A percentile compares a stretch with the other conserved stretches of the same genome.
These are phyloP conservation scores for Acanthamoeba healyi DNA, from an alignment of 208 protist genomes.

Conservation along the genomic window DNA sequence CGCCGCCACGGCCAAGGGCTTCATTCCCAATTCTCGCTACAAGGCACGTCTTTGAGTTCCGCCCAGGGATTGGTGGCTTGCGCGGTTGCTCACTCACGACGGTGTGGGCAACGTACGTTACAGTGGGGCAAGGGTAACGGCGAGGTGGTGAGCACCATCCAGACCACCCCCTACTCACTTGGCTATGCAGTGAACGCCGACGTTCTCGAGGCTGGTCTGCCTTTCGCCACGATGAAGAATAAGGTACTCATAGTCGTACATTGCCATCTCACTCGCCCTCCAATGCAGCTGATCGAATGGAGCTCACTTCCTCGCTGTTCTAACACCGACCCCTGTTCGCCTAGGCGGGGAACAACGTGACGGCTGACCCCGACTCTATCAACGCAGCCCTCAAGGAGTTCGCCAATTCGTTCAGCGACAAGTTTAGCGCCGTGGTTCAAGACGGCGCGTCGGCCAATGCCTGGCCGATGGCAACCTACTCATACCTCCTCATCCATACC, in stretches of 20 bases:
- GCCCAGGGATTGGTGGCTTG: too few relatives aligned
- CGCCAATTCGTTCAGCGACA: neutral
- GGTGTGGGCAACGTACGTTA: neutral
- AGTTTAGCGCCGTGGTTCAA: neutral
- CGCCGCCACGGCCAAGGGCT: neutral
- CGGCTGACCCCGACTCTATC: neutral
- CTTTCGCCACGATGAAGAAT: conserved; percentile 5
- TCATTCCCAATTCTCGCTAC: neutral
- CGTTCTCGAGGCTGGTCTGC: neutral
- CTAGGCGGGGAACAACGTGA: conserved; percentile 9
- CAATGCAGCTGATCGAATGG: neutral
- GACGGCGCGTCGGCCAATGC: neutral
- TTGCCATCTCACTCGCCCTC: too few relatives aligned
- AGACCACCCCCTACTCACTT: neutral
- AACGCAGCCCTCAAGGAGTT: neutral
- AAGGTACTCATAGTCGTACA: too few relatives aligned
- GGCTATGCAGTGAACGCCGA: conserved; percentile 42
- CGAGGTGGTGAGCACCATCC: neutral
- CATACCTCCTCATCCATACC: neutral
- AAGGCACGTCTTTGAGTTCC: neutral
- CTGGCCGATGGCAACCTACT: conserved; percentile 61
- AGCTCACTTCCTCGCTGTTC: neutral
- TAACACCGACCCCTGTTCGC: neutral
- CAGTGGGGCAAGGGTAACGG: neutral
- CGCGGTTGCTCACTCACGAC: neutral